phyloP scores from a whole-genome alignment of 148 eudicot species.

The Chenopodium quinoa region DNA sequence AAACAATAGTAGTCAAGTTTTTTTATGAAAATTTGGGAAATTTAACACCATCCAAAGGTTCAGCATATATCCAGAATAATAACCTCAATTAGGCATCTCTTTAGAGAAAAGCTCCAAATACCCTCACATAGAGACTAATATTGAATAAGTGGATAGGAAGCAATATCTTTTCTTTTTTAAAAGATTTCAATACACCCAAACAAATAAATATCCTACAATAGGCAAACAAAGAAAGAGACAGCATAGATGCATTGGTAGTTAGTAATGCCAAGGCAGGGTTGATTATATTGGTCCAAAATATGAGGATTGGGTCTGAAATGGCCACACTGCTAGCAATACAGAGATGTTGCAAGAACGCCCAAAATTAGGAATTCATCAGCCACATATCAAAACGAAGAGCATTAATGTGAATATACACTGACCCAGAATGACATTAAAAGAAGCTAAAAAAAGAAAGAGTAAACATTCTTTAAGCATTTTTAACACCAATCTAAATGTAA shows the following conservation, averaged over 20 bases:
- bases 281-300: neutral
- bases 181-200: neutral
- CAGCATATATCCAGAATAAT: neutral
- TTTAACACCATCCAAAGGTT: neutral
- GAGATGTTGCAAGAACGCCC: neutral
- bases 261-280: neutral
- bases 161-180: neutral
- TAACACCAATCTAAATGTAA: too few species aligned
- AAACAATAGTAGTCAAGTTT: constrained; percentile 9
- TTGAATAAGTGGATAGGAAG: too few species aligned
- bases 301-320: neutral
- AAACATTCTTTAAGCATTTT: too few species aligned
- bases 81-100: neutral
- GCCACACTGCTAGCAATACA: neutral
- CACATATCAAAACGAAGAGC: neutral
- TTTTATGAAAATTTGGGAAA: neutral
- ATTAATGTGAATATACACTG: neutral
- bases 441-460: neutral
- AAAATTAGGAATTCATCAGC: neutral
- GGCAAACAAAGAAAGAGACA: neutral
- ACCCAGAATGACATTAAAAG: neutral
- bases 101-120: neutral
- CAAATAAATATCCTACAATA: too few species aligned
- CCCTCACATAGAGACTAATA: neutral
- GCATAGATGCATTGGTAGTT: neutral